These are phyloP conservation scores for Podochytrium sp. DNA, from an alignment of 192 early-diverging fungal species.

Conservation along the genomic window DNA sequence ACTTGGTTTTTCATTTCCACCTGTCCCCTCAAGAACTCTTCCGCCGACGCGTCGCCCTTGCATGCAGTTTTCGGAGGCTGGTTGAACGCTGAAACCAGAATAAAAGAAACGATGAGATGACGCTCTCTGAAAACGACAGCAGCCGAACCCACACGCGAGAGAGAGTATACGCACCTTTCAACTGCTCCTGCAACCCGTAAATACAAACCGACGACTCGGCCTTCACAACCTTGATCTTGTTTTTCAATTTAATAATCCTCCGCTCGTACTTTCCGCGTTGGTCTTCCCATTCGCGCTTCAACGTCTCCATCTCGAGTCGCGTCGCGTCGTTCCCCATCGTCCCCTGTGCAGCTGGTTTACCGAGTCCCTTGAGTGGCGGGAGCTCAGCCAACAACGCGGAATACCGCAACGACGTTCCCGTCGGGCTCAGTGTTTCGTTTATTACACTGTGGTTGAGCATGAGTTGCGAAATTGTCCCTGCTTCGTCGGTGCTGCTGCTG, in stretches of 20 bases:
- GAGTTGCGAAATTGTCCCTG: no score
- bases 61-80: neutral
- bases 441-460: no score
- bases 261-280: constrained; percentile 15
- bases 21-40: neutral
- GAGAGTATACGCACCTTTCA: constrained; percentile 4
- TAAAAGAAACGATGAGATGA: neutral
- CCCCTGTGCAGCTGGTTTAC: no score
- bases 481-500: no score
- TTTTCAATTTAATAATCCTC: neutral
- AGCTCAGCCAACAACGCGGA: no score
- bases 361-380: neutral
- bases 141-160: neutral
- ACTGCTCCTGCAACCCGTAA: constrained; percentile 13
- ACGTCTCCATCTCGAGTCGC: neutral
- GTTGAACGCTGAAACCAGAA: neutral
- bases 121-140: no score
- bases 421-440: no score
- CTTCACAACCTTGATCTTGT: constrained; percentile 1
- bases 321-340: neutral
- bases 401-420: no score
- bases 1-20: constrained; percentile 14
- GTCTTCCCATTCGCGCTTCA: constrained; percentile 2
- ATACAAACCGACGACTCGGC: constrained; percentile 17
- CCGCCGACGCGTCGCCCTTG: neutral